phyloP scores from a whole-genome alignment of 1,284 basidiomycete genomes.

The Grifola frondosa region DNA sequence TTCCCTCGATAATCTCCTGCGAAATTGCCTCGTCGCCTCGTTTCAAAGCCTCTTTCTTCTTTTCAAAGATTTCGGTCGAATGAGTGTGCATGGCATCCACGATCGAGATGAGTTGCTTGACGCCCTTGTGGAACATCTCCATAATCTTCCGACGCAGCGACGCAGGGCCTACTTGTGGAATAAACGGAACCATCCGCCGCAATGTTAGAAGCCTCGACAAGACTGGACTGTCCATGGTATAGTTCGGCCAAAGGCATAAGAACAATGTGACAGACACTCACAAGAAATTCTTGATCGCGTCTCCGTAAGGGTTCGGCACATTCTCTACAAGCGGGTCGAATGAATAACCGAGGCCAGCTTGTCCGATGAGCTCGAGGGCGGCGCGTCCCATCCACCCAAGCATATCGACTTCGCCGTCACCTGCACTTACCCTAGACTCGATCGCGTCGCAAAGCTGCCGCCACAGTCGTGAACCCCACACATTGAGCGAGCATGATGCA shows the following conservation, averaged over 20 bases:
- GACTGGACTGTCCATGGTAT: neutral
- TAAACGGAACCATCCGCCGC: too few relatives aligned
- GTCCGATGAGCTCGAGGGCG: slow-evolving; percentile 30
- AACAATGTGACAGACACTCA: slow-evolving; percentile 10
- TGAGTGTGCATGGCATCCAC: slow-evolving; percentile 1
- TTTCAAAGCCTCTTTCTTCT: slow-evolving; percentile 3
- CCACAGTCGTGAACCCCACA: too few relatives aligned
- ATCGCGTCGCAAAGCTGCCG: slow-evolving; percentile 18
- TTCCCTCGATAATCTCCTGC: slow-evolving; percentile 8
- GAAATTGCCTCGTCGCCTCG: slow-evolving; percentile 1
- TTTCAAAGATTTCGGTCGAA: neutral
- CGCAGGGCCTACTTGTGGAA: too few relatives aligned
- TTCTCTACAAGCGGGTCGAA: slow-evolving; percentile 25
- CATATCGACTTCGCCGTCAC: slow-evolving; percentile 23
- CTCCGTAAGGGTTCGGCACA: slow-evolving; percentile 20
- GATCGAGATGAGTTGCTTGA: neutral
- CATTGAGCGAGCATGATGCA: too few relatives aligned
- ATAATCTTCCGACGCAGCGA: neutral
- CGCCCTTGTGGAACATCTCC: neutral
- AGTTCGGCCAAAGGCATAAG: too few relatives aligned
- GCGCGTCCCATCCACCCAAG: slow-evolving; percentile 26
- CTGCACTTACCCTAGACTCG: neutral
- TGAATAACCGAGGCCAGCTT: slow-evolving; percentile 28
- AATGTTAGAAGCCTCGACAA: neutral
- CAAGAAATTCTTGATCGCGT: slow-evolving; percentile 25